Evolutionary conservation across 768 basidiomycete species (phyloP), one percentile per base, ranked within the genome.

Genomic region (Boletus insuetus): DNA sequence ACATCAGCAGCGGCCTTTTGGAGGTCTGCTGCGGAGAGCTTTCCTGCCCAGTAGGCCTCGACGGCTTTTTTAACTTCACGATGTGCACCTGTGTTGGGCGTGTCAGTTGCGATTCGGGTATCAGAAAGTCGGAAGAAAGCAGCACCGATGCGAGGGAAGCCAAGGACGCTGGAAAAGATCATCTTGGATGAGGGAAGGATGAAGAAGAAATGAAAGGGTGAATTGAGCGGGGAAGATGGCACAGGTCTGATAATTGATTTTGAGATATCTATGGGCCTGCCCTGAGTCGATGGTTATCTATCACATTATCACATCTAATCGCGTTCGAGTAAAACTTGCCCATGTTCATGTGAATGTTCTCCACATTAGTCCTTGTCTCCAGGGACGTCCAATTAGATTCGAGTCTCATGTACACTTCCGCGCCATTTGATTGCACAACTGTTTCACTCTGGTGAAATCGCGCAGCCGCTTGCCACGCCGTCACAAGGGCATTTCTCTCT

Each of bases 11-110:
- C 91, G 60, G 79, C 85, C 74, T 90, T 90, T 69, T 86, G 86
- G 62, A 99, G 88, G 55, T 94, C 91, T 63, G 91, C 90, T 35
- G 85, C 92, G 57, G 87, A 82, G 71, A 86, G 79, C 74, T 96
- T 98, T 73, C 90, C 89, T 32, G 82, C 92, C 97, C 97, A 99
- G 81, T 98, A 98, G 53, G 93, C 89, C 77, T 98, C 96, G 68
- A 97, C 91, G 62, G 94, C 94, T 80, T 98, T 96, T 79, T 97
- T 97, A 59, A 95, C 84, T 77, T 96, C 93, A 77, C 91, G 91
- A 78, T 94, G 88, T 55, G 87, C 87, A 78, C 93, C 93, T 94
- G 24, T 16, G 20, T 29, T 32, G 13, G 16, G 19, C 9, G 34
- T 26, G 42, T 70, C 13, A 62, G 53, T 5, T 19, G 4, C 6